These are phyloP conservation scores for Annulohypoxylon truncatum DNA, from an alignment of 2,329 filamentous ascomycete species.

Conservation along the genomic window DNA sequence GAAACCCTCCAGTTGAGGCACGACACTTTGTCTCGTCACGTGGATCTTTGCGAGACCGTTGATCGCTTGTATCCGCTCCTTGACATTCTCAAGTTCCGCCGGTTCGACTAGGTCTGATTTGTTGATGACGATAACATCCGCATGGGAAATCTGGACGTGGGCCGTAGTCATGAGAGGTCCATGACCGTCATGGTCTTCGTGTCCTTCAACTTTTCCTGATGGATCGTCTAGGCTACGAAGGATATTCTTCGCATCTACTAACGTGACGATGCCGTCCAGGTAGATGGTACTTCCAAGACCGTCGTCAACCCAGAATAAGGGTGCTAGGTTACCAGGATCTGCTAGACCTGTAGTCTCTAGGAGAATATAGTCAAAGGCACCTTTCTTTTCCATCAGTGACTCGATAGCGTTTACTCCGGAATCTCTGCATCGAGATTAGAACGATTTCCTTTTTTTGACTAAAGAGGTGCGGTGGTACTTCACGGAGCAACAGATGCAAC, in stretches of 20 bases:
- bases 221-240: constrained; percentile 82
- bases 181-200: constrained; percentile 62
- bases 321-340: constrained; percentile 94
- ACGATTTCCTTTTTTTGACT: background rate
- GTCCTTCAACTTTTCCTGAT: constrained; percentile 62
- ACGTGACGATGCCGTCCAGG: constrained; percentile 93
- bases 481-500: constrained; percentile 97
- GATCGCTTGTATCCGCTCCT: constrained; percentile 80
- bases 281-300: constrained; percentile 95
- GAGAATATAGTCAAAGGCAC: constrained; percentile 96
- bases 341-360: constrained; percentile 96
- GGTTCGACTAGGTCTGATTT: constrained; percentile 86
- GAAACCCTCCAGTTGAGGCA: constrained; percentile 86
- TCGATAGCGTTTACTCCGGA: constrained; percentile 95
- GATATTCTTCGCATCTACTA: constrained; percentile 96
- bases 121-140: constrained; percentile 94
- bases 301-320: constrained; percentile 97
- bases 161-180: constrained; percentile 87
- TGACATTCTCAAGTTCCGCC: constrained; percentile 75
- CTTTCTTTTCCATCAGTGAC: constrained; percentile 92
- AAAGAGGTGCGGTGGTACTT: constrained; percentile 66
- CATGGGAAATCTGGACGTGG: constrained; percentile 96
- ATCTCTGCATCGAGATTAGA: constrained; percentile 68
- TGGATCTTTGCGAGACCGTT: constrained; percentile 90
- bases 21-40: constrained; percentile 80